Conservation (phyloP, 148 eudicot genomes). For the Vaccinium macrocarpon region DNA sequence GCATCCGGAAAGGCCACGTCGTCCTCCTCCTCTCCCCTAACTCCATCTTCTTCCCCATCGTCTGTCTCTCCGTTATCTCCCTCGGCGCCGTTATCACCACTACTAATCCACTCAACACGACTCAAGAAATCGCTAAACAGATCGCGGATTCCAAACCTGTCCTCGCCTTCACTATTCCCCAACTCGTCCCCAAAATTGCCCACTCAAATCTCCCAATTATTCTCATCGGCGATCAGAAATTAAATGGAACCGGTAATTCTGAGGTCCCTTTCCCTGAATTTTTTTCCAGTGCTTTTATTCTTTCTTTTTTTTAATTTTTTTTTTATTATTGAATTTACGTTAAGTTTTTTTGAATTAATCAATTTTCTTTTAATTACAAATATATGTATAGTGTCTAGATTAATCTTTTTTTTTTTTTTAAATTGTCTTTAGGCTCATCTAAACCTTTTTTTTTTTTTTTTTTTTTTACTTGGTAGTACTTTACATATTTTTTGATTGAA, state of each 20-base stretch:
- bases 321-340: no score
- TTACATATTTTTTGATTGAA: no score
- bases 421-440: no score
- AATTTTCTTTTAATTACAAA: no score
- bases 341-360: no score
- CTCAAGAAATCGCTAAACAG: constrained; percentile 60
- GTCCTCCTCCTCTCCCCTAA: constrained; percentile 76
- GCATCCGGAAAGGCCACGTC: constrained; percentile 70
- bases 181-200: constrained; percentile 52
- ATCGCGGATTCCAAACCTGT: constrained; percentile 58
- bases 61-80: constrained; percentile 76
- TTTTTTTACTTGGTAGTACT: no score
- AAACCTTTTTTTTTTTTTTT: no score
- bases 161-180: constrained; percentile 59
- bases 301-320: no score
- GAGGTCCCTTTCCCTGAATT: not conserved
- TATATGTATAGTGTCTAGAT: no score
- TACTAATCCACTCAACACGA: constrained; percentile 76
- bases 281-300: not conserved
- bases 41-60: constrained; percentile 79
- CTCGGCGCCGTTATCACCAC: constrained; percentile 91
- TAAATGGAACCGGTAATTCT: not conserved
- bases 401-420: no score
- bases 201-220: constrained; percentile 39
- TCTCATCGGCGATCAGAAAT: constrained; percentile 27